Evolutionary conservation across 163 green algal species (phyloP).

Genomic region (Picocystis sp.): DNA sequence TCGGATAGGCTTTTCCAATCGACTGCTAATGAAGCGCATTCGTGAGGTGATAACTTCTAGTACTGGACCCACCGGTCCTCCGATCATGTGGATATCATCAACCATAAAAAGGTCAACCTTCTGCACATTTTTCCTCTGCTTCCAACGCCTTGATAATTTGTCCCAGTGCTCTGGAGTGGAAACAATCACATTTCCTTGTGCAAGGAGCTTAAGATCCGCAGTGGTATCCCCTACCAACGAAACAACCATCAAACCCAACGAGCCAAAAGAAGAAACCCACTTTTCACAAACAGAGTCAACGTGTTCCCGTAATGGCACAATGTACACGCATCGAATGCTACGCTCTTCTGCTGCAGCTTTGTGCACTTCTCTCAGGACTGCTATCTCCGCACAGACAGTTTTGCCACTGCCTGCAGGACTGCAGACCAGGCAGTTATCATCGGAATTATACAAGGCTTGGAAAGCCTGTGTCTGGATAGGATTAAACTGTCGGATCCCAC

Average conservation of each 20-base stretch:
- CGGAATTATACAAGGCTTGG: slow-evolving; percentile 75
- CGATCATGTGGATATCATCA: slow-evolving; percentile 89
- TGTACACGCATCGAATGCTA: slow-evolving; percentile 51
- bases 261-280: slow-evolving; percentile 3
- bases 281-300: slow-evolving; percentile 14
- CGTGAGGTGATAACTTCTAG: slow-evolving; percentile 52
- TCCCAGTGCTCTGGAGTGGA: slow-evolving; percentile 84
- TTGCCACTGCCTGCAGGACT: slow-evolving; percentile 79
- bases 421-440: slow-evolving; percentile 85
- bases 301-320: slow-evolving; percentile 62
- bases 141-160: slow-evolving; percentile 83
- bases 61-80: slow-evolving; percentile 43
- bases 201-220: slow-evolving; percentile 62
- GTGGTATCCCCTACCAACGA: slow-evolving; percentile 36
- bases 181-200: slow-evolving; percentile 57
- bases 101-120: slow-evolving; percentile 64
- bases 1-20: slow-evolving; percentile 44
- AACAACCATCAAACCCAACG: neutral
- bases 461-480: slow-evolving; percentile 96
- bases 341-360: slow-evolving; percentile 13
- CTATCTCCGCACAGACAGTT: slow-evolving; percentile 88
- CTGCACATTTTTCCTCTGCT: slow-evolving; percentile 81
- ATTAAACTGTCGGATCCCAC: slow-evolving; percentile 74
- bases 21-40: slow-evolving; percentile 67
- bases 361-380: slow-evolving; percentile 74